Evolutionary conservation across 164 flowering plant genomes (phyloP), one percentile per base, ranked within the genome.

Genomic region (Vitis rotundifolia): DNA sequence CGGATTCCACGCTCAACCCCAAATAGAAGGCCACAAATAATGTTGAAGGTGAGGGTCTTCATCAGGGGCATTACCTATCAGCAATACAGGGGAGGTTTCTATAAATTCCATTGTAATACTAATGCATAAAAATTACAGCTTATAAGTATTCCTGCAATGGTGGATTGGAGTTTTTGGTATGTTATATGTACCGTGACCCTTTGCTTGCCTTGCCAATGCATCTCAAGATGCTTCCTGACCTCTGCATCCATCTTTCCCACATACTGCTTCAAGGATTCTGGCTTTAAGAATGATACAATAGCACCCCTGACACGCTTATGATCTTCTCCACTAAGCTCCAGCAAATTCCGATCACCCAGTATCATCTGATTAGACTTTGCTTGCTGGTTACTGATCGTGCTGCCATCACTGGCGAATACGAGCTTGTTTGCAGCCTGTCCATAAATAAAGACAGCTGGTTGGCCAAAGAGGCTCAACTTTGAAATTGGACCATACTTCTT

Each of bases 41-140:
- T 82, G 86, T 88, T 77, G 82, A 91, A 89, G 15, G 91, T 81
- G 37, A 91, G 81, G 5, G 57, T 86, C 85, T 87, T 91, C 88
- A 86, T 85, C 62, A 82, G 67, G 1, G 91, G 91, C 70, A 84
- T 37, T 22, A 83, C 93, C 93, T 86, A 64, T 57, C 18, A 71
- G 13, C 49, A 65, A 11, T 18, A 15, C 5, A 57, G 60, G 63
- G 12, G 44, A 37, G 44, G 44, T 5, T 37, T 37, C 44, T 37
- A 37, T 37, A 37, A 37, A 37, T 37, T 37, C 44, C 44, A 37
- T 37, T 2, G 6, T 3, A 3, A 37, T 37, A 22, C 26, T 22
- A 22, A 1, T 22, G 26, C 44, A 37, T 37, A 37, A 37, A 37
- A 6, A 37, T 5, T 37, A 37, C 44, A 2, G 7, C 7, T 26